Base-by-base conservation (phyloP, 805 yeast genomes). In the Suhomyces vadensis region DNA sequence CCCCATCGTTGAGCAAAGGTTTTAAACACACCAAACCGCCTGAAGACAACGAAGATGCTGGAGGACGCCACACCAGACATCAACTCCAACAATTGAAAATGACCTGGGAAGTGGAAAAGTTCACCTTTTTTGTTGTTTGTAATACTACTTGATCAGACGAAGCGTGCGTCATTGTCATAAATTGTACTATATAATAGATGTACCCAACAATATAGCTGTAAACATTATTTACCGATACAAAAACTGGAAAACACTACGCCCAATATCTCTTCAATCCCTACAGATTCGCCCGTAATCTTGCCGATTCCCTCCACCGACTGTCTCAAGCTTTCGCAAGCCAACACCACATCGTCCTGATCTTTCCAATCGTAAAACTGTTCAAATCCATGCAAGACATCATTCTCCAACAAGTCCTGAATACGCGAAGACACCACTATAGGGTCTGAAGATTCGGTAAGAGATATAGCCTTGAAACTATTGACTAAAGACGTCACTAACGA, bases 191-290 rank as follows among this genome's bases (percentile, higher is more conserved):
- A n/a, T 24, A 13, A 38, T 38, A 21, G 24, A 38, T 27, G 35
- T 17, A 19, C 7, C 13, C 6, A 8, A 6, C 16, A 26, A 25
- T 17, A 11, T 23, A 20, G 13, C 13, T 20, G 19, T 23, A 8
- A n/a, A 31, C 26, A n/a, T 52, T 67, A 92, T 63, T 92, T 92
- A 0, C 99, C 99, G 17, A 94, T 89, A 63, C 99, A 94, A 61
- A 94, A 94, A 49, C 82, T 85, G 2, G 96, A 83, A 58, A 94
- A 94, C 0, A 94, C 94, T 1, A 87, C 92, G 0, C 94, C 97
- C 4, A 94, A 69, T 0, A 94, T 82, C 57, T 94, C 98, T 54
- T 94, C 97, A 0, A 91, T 75, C 0, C 95, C 96, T 10, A 92
- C 81, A 0, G 88, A 78, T 31, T 87, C 86, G 1, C 98, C 99